These are phyloP conservation scores for Argentina anserina DNA, from an alignment of 306 rosid genomes.

Conservation along the genomic window DNA sequence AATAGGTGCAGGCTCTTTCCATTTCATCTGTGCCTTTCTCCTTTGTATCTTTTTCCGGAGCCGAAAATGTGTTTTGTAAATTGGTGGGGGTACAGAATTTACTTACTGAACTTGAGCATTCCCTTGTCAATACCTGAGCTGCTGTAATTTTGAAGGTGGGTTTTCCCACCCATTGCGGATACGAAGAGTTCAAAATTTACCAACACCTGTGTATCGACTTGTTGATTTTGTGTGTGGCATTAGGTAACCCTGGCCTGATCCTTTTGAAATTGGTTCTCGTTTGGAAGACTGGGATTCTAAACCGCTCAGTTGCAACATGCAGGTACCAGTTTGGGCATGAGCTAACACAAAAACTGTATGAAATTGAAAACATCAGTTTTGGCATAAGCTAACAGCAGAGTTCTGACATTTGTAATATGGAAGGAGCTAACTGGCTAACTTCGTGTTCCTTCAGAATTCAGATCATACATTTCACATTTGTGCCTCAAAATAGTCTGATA, in stretches of 20 bases:
- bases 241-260: not conserved
- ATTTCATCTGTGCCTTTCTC: constrained; percentile 36
- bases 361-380: not conserved
- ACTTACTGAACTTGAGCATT: constrained; percentile 43
- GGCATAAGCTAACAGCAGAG: too few species aligned
- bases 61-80: constrained; percentile 51
- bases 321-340: not conserved
- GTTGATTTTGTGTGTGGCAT: not conserved
- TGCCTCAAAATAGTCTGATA: too few species aligned
- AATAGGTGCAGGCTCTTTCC: constrained; percentile 42
- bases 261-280: not conserved
- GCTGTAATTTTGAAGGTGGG: constrained; percentile 60
- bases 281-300: too few species aligned
- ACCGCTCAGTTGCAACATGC: too few species aligned
- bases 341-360: not conserved
- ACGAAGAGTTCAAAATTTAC: constrained; percentile 36
- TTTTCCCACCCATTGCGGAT: constrained; percentile 62
- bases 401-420: not conserved
- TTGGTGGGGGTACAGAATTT: constrained; percentile 73
- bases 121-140: constrained; percentile 49
- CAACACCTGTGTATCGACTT: constrained; percentile 4
- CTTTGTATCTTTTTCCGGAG: constrained; percentile 25
- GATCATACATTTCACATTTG: constrained; percentile 15
- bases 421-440: not conserved
- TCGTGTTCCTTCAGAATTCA: not conserved